phyloP scores from a whole-genome alignment of 352 stramenopile species.

The Pythium sukuiense region DNA sequence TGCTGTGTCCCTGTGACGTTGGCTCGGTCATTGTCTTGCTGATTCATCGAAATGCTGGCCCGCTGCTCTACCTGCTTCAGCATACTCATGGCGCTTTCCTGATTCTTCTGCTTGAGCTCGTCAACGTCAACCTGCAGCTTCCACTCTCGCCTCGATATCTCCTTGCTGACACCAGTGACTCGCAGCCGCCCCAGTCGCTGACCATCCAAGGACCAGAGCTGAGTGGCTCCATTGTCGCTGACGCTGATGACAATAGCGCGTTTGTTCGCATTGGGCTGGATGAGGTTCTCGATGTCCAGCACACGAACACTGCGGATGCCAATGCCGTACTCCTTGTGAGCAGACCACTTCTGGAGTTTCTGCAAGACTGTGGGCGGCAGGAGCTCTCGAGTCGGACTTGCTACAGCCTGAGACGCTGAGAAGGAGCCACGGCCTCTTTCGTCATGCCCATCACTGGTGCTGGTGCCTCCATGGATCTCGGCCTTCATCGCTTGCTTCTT shows the following conservation, averaged over 20 bases:
- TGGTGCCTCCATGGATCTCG: neutral
- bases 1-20: neutral
- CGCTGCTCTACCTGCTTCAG: conserved; percentile 20
- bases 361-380: conserved; percentile 19
- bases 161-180: neutral
- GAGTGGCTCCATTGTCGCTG: conserved; percentile 32
- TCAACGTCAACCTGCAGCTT: conserved; percentile 14
- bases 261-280: conserved; percentile 20
- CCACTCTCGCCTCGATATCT: neutral
- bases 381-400: neutral
- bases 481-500: conserved; percentile 11
- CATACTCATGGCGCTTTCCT: conserved; percentile 14
- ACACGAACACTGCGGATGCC: conserved; percentile 29
- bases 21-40: neutral
- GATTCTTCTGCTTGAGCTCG: conserved; percentile 18
- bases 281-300: conserved; percentile 9
- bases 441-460: neutral
- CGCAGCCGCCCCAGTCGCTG: conserved; percentile 32
- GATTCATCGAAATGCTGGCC: neutral
- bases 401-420: neutral
- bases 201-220: conserved; percentile 39
- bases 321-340: conserved; percentile 14
- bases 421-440: neutral
- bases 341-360: conserved; percentile 31
- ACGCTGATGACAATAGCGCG: conserved; percentile 28